These are phyloP conservation scores for Quercus gilva DNA, from an alignment of 306 rosid genomes.

Conservation along the genomic window DNA sequence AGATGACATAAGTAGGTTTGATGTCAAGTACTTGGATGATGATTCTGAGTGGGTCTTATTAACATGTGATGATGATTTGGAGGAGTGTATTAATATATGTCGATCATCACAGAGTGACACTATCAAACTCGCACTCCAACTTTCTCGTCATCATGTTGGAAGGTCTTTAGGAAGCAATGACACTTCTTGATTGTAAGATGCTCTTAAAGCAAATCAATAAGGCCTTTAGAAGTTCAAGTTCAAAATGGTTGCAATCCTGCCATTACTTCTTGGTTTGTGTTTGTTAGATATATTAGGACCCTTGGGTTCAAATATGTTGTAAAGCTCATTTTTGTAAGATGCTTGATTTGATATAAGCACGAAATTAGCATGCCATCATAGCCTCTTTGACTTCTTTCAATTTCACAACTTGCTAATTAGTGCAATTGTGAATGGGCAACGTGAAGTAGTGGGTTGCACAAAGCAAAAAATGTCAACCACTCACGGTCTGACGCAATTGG, in stretches of 20 bases:
- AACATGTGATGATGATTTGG: constrained; percentile 86
- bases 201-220: neutral
- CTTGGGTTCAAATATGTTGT: too few relatives aligned
- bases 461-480: too few relatives aligned
- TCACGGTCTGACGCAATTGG: too few relatives aligned
- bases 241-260: neutral
- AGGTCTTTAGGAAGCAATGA: constrained; percentile 29
- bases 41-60: constrained; percentile 87
- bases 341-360: too few relatives aligned
- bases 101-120: constrained; percentile 48
- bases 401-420: too few relatives aligned
- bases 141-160: constrained; percentile 35
- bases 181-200: constrained; percentile 25
- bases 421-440: too few relatives aligned
- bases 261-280: neutral
- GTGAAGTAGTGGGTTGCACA: too few relatives aligned
- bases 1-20: constrained; percentile 53
- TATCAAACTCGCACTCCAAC: constrained; percentile 68
- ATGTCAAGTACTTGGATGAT: constrained; percentile 87
- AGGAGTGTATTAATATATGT: constrained; percentile 83
- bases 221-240: neutral
- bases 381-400: too few relatives aligned
- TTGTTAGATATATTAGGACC: too few relatives aligned
- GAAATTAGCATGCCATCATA: too few relatives aligned
- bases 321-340: too few relatives aligned